Evolutionary conservation across 1,284 basidiomycete species (phyloP), one percentile per base, ranked within the genome.

Genomic region (Mrakiaceae sp.): DNA sequence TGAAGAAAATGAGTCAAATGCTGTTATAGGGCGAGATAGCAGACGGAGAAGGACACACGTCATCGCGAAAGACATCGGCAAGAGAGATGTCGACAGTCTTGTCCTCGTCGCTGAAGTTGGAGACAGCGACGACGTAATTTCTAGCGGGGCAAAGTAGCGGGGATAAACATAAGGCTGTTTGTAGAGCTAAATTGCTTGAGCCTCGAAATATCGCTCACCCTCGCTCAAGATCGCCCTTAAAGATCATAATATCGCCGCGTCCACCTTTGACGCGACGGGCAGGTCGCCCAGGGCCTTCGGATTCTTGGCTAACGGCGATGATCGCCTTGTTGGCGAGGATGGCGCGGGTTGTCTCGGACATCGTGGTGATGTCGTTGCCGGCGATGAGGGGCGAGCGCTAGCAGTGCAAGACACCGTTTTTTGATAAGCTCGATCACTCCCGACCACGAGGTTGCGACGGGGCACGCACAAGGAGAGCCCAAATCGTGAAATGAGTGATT

Each of bases 381-480:
- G 75, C 66, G 52, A 74, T 72, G 44, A 75, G 66, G 2, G 74
- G 71, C 4, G 66, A 68, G 27, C 27, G 27, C 27, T 27, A 27
- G 27, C 27, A 2, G 27, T 27, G 27, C 1, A 27, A 27, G 27
- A 27, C 27, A 27, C 27, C 27, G 2, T 27, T 27, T 27, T 67
- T 75, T 74, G 55, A 70, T 60, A 53, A 53, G 60, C 72, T 63
- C 6, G 72, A 68, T 73, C 73, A 74, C 52, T 70, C 68, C 8
- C 69, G 68, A 62, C 74, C 73, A 59, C 74, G 72, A 7, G 70
- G 39, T 40, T 16, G 14, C 7, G 60, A 51, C n/a, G 48, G 43
- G 40, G 47, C 14, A n/a, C n/a, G 46, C 12, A 54, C 10, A 54
- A 39, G 52, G 10, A 60, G 58, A 43, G 58, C 51, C 63, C 63